Evolutionary conservation across 2,329 filamentous ascomycete species (phyloP), one percentile per base, ranked within the genome.

Genomic region (Penicillium sp.): DNA sequence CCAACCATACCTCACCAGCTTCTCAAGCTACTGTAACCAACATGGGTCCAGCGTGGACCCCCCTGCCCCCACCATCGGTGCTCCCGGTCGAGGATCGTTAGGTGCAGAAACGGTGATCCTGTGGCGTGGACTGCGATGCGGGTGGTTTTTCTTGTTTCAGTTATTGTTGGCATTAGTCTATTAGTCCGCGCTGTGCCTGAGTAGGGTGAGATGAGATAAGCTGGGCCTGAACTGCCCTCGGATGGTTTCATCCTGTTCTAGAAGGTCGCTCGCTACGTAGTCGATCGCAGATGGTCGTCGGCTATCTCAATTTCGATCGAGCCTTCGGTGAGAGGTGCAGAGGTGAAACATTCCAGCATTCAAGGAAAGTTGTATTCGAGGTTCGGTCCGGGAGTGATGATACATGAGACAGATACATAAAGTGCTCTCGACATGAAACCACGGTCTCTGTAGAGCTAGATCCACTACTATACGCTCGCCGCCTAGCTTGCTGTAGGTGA

Each of bases 71-170:
- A 37, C 20, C 34, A 37, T 12, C 36, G 36, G 23, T 26, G 27
- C 26, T 32, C 17, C 39, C 18, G 40, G 24, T 48, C 20, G 29
- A 49, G 42, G 55, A 51, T 58, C 44, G 46, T 46, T 58, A 53
- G 39, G 49, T 53, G 55, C 55, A 53, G 55, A 51, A 53, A 52
- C 37, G 55, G 55, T 34, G 47, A 51, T 46, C 50, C 44, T 48
- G 45, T 48, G 50, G 50, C 46, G 40, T 51, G 26, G 46, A 24
- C 40, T 49, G 27, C 26, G 13, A 26, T 40, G 21, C 40, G 21
- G 34, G 36, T 46, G 30, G 17, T 41, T 17, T 42, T 29, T 24
- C 39, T 42, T 29, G 26, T 42, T 40, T 29, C 39, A 42, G 39
- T 18, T 29, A 42, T 27, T 42, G 26, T 29, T 42, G 17, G 39